Percentiles rank a stretch among this genome's conserved stretches.
Conservation (phyloP, 2,329 filamentous ascomycete species). For the Claviceps sp. region DNA sequence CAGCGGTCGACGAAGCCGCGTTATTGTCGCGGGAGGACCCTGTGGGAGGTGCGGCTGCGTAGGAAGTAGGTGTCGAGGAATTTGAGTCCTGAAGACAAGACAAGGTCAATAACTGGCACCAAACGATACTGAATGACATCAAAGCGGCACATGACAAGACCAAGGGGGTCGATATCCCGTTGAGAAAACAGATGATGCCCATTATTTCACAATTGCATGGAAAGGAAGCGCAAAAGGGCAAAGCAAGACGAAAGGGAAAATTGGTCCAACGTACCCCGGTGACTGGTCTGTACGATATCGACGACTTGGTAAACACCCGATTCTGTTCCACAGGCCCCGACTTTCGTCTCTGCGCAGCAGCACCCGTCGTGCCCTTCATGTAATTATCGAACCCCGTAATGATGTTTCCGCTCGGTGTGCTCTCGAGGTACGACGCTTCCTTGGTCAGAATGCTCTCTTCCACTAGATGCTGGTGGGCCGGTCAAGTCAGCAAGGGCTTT, state of each 20-base stretch:
- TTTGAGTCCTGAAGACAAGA: constrained; percentile 24
- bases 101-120: neutral
- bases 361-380: constrained; percentile 71
- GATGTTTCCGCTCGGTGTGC: constrained; percentile 82
- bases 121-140: neutral
- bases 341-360: constrained; percentile 49
- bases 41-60: constrained; percentile 42
- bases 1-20: constrained; percentile 42
- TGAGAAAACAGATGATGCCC: too few relatives aligned
- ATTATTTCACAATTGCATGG: too few relatives aligned
- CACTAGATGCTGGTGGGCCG: constrained; percentile 19
- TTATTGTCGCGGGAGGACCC: constrained; percentile 38
- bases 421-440: constrained; percentile 82
- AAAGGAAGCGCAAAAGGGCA: neutral
- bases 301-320: constrained; percentile 57
- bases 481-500: too few relatives aligned
- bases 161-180: too few relatives aligned
- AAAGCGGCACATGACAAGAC: too few relatives aligned
- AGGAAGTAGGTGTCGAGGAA: constrained; percentile 30
- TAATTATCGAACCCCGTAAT: constrained; percentile 97
- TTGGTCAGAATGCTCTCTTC: constrained; percentile 78
- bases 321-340: constrained; percentile 54
- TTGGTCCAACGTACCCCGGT: constrained; percentile 17
- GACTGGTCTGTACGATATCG: constrained; percentile 45
- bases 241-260: neutral